A percentile compares a stretch with the other conserved stretches of the same genome.
Evolutionary conservation across 2,329 filamentous ascomycete species (phyloP).

Genomic region (Incumbomyces lentus): DNA sequence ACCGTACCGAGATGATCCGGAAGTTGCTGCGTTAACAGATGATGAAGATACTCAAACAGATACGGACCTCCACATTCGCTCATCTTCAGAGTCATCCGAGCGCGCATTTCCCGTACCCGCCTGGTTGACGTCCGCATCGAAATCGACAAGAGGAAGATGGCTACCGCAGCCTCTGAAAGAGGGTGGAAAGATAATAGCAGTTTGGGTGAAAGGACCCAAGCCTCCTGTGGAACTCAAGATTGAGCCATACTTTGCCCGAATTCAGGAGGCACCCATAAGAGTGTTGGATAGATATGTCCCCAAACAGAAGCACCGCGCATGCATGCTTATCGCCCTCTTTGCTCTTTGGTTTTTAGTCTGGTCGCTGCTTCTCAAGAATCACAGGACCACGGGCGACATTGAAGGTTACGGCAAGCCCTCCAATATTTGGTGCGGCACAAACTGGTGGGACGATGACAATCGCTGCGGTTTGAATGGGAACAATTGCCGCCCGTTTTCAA

Average conservation of each 20-base stretch:
- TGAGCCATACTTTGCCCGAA: constrained; percentile 35
- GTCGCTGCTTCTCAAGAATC: constrained; percentile 35
- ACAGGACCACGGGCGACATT: constrained; percentile 37
- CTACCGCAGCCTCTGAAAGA: constrained; percentile 37
- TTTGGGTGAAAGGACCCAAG: constrained; percentile 39
- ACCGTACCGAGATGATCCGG: constrained; percentile 18
- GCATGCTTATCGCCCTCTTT: constrained; percentile 34
- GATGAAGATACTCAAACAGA: constrained; percentile 25
- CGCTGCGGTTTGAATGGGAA: constrained; percentile 46
- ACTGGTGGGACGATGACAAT: constrained; percentile 35
- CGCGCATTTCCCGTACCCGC: constrained; percentile 28
- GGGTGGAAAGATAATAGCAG: constrained; percentile 31
- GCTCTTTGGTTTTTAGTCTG: constrained; percentile 38
- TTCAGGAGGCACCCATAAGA: constrained; percentile 37
- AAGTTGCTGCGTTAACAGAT: constrained; percentile 26
- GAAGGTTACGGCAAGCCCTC: constrained; percentile 38
- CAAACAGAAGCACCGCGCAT: constrained; percentile 36
- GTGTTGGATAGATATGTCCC: constrained; percentile 36
- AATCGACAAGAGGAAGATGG: constrained; percentile 39
- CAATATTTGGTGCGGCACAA: constrained; percentile 36
- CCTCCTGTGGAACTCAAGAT: constrained; percentile 37
- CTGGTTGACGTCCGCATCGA: constrained; percentile 39
- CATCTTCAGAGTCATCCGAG: constrained; percentile 16
- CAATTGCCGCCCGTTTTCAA: constrained; percentile 45
- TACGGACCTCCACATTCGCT: constrained; percentile 22